Evolutionary conservation across 1,284 basidiomycete genomes (phyloP), one percentile per base, ranked within the genome.

Genomic region (Trametes versicolor): DNA sequence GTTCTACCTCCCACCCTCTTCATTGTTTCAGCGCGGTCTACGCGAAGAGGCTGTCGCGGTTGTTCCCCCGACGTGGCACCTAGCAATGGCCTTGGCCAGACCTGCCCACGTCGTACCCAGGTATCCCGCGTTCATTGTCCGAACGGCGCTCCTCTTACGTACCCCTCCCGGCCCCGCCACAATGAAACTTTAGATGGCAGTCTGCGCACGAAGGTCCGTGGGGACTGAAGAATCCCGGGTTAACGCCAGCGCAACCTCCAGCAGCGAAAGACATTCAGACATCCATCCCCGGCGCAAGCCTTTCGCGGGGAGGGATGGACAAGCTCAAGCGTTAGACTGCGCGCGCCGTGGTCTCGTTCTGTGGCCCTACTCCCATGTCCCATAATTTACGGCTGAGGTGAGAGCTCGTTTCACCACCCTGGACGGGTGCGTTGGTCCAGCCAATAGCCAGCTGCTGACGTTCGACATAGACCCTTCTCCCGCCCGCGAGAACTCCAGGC

Each of bases 261-360:
- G 17, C 47, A 19, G 27, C 43, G 43, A 23, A n/a, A 36, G 29
- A 43, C 48, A 39, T 49, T n/a, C 43, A 21, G 19, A 29, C 32
- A 10, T 19, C 48, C 36, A 37, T 21, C 29, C 39, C 17, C 41
- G 37, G 51, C 25, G 15, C 53, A 34, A n/a, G 43, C 53, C 39
- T 17, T 51, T 59, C 41, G 45, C 62, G 21, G 41, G 43, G 45
- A 34, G 59, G 60, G 48, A 25, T 27, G 58, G 39, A 50, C 57
- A 66, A 64, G 65, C 65, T 69, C 68, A 69, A 69, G 54, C 68
- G 63, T 69, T 66, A 66, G 60, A 57, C 60, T 69, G 65, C 60
- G 64, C 52, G 54, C 53, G 48, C 68, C 60, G 60, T 23, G 29
- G 47, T 27, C 25, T 47, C 57, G 59, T 65, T 58, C 45, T 50